phyloP scores from a whole-genome alignment of 805 yeast genomes.

The Candida loeiensis region DNA sequence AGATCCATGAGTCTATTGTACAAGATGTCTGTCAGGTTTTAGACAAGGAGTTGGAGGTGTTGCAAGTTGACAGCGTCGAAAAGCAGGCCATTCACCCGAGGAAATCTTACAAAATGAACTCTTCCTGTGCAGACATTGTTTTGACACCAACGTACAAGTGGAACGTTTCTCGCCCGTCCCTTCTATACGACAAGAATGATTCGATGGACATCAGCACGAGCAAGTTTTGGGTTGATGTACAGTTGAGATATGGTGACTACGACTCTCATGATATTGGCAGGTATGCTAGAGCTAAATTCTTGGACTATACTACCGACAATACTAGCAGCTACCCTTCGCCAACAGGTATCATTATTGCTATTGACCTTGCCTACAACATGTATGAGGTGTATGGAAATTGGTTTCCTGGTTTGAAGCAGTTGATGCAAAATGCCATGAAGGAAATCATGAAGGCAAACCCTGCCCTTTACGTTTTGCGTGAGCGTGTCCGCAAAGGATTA shows the following conservation, averaged over 20 bases:
- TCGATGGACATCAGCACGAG: conserved; percentile 52
- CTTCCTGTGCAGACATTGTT: conserved; percentile 89
- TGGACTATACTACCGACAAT: conserved; percentile 89
- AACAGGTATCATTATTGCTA: conserved; percentile 85
- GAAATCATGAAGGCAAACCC: conserved; percentile 95
- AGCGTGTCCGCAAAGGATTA: conserved; percentile 88
- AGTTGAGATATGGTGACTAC: conserved; percentile 92
- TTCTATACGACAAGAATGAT: conserved; percentile 70
- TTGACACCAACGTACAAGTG: conserved; percentile 72
- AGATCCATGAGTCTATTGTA: conserved; percentile 93
- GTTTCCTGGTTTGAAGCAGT: conserved; percentile 91
- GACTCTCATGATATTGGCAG: conserved; percentile 96
- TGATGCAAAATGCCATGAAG: conserved; percentile 86
- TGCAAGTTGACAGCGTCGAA: conserved; percentile 81
- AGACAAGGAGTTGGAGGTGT: conserved; percentile 78
- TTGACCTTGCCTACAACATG: conserved; percentile 93
- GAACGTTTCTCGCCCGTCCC: conserved; percentile 79
- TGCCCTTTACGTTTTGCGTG: conserved; percentile 84
- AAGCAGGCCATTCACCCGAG: conserved; percentile 95
- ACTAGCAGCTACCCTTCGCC: conserved; percentile 86
- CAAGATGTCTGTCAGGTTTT: conserved; percentile 90
- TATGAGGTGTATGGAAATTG: conserved; percentile 96
- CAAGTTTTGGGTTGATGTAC: conserved; percentile 94
- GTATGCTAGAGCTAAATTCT: conserved; percentile 85
- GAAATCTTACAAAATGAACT: conserved; percentile 94